A percentile compares a stretch with the other conserved stretches of the same genome.
Conservation (phyloP, 2,329 filamentous ascomycete species). For the Apiospora saccharicola region DNA sequence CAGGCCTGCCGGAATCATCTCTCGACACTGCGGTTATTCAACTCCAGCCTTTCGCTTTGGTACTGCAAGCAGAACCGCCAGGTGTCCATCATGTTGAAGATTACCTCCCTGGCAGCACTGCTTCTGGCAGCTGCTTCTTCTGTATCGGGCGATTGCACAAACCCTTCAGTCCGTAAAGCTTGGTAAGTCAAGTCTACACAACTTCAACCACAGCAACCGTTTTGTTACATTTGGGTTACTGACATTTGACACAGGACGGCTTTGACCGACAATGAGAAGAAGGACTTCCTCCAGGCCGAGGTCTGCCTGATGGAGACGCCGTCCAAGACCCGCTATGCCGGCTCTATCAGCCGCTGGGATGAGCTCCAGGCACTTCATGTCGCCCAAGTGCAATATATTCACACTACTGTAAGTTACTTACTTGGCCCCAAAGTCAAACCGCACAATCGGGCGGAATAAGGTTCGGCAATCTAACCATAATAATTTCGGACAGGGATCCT, state of each 20-base stretch:
- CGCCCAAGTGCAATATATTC: background rate
- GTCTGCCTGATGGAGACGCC: constrained; percentile 23
- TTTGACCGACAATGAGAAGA: constrained; percentile 17
- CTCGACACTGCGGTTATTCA: background rate
- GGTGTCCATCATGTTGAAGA: background rate
- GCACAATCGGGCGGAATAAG: too few relatives aligned
- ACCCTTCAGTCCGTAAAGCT: background rate
- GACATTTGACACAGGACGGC: background rate
- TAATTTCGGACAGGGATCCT: background rate
- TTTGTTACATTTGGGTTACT: background rate
- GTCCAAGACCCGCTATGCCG: constrained; percentile 15
- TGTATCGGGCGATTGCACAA: background rate
- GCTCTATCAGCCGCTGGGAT: constrained; percentile 18
- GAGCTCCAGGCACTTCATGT: constrained; percentile 14
- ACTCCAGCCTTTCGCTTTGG: background rate
- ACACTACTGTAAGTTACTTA: background rate
- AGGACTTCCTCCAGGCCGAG: constrained; percentile 19
- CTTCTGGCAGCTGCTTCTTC: background rate
- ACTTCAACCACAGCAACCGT: background rate
- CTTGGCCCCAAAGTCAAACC: background rate
- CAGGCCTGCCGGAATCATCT: background rate
- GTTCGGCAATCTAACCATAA: background rate
- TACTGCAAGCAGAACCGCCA: background rate
- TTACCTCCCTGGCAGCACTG: background rate
- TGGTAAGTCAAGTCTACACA: background rate